phyloP scores from a whole-genome alignment of 345 rosid genomes.

The Trapa bicornis region DNA sequence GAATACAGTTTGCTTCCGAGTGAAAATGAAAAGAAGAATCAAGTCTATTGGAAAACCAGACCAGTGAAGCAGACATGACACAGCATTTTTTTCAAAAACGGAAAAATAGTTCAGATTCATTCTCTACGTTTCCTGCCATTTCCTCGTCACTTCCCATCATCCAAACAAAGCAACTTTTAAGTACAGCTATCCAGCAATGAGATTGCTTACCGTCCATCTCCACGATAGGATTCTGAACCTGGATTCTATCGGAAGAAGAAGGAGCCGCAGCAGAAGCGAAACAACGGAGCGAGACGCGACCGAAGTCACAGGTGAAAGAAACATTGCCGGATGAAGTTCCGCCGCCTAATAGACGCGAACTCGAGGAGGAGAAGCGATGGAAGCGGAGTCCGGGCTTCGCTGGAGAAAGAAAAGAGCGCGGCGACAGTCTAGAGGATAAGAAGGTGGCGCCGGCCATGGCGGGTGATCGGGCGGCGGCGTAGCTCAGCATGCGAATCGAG shows the following conservation, averaged over 20 bases:
- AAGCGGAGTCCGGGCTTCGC: background rate
- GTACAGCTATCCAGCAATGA: background rate
- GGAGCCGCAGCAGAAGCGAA: slow-evolving; percentile 19
- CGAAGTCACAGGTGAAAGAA: slow-evolving; percentile 7
- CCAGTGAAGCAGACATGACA: background rate
- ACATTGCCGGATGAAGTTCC: slow-evolving; percentile 6
- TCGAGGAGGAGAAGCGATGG: slow-evolving; percentile 9
- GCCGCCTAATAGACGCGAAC: slow-evolving; percentile 3
- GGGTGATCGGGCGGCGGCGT: slow-evolving; percentile 5
- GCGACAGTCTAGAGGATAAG: slow-evolving; percentile 15
- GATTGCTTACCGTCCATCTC: slow-evolving; percentile 30
- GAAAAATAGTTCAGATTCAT: background rate
- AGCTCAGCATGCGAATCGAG: slow-evolving; percentile 14
- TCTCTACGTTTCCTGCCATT: background rate
- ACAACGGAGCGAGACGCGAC: slow-evolving; percentile 21
- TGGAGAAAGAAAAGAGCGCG: background rate
- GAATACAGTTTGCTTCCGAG: background rate
- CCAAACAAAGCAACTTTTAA: background rate
- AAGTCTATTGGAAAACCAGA: background rate
- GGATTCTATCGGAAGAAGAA: slow-evolving; percentile 20
- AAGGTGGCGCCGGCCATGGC: slow-evolving; percentile 20
- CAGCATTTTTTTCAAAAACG: background rate
- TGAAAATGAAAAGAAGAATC: background rate
- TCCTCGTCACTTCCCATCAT: background rate
- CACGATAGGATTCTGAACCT: slow-evolving; percentile 28